A percentile compares a stretch with the other conserved stretches of the same genome.
Conservation (phyloP, 225 moss, liverwort and hornwort species). For the Pseudoscleropodium purum region DNA sequence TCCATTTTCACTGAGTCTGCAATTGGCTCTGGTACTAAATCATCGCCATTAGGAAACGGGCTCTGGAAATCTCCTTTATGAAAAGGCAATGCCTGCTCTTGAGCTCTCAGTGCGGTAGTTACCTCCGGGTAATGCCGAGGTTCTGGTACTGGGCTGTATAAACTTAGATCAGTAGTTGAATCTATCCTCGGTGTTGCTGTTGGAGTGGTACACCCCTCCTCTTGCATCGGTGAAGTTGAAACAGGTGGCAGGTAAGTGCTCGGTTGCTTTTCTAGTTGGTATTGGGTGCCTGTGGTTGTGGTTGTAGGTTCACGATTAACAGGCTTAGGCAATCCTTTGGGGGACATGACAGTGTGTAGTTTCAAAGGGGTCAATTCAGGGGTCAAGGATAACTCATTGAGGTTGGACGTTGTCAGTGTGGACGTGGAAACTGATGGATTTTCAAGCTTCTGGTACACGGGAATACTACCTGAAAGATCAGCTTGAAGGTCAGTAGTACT, state of each 20-base stretch:
- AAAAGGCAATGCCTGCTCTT: conserved; percentile 16
- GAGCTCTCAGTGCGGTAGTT: background rate
- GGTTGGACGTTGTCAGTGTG: background rate
- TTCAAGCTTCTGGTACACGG: background rate
- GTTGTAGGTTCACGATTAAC: background rate
- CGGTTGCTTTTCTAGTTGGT: conserved; percentile 7
- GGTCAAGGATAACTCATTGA: background rate
- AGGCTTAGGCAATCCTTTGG: background rate
- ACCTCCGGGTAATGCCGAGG: background rate
- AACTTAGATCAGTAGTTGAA: background rate
- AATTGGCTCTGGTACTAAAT: conserved; percentile 58
- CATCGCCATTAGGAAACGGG: conserved; percentile 32
- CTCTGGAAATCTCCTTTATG: conserved; percentile 26
- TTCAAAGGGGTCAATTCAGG: conserved; percentile 8
- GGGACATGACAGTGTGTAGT: background rate
- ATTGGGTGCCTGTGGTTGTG: conserved; percentile 18
- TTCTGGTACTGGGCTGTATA: background rate
- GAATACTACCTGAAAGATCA: background rate
- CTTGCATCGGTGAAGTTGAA: background rate
- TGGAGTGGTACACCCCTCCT: conserved; percentile 3
- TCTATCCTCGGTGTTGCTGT: background rate
- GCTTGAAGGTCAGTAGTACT: background rate
- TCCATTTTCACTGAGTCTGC: conserved; percentile 62
- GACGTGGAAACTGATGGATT: background rate
- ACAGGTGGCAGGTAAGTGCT: background rate